A percentile compares a stretch with the other conserved stretches of the same genome.
These are phyloP conservation scores for Canna indica DNA, from an alignment of 176 grass and related monocot genomes.

Conservation along the genomic window DNA sequence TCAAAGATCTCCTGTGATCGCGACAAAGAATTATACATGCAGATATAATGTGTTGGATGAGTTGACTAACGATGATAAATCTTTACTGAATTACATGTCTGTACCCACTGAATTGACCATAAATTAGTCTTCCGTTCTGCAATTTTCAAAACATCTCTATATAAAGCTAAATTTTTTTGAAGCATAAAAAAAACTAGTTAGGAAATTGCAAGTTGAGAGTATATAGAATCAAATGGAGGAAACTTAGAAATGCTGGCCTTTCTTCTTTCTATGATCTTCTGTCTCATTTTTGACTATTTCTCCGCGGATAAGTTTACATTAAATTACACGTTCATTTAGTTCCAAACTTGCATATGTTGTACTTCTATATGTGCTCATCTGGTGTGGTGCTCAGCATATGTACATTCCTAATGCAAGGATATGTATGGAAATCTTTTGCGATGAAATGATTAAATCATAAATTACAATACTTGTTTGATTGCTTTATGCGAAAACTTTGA, in stretches of 20 bases:
- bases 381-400: neutral
- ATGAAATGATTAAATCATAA: neutral
- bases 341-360: no score
- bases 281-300: neutral
- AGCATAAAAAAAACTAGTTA: no score
- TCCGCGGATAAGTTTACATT: no score
- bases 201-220: no score
- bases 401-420: neutral
- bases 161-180: no score
- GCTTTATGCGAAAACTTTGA: neutral
- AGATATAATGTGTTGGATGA: neutral
- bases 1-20: neutral
- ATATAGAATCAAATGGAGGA: neutral
- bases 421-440: neutral
- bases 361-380: neutral
- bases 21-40: neutral
- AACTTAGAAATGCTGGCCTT: neutral
- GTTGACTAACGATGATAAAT: neutral
- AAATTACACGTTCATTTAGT: no score
- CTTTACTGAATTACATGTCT: neutral
- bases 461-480: neutral
- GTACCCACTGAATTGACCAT: neutral
- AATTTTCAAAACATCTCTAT: neutral
- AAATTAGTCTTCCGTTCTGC: no score
- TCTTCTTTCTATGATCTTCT: neutral